Base-by-base conservation (phyloP, 176 grass and related monocot genomes). In the Themeda triandra region DNA sequence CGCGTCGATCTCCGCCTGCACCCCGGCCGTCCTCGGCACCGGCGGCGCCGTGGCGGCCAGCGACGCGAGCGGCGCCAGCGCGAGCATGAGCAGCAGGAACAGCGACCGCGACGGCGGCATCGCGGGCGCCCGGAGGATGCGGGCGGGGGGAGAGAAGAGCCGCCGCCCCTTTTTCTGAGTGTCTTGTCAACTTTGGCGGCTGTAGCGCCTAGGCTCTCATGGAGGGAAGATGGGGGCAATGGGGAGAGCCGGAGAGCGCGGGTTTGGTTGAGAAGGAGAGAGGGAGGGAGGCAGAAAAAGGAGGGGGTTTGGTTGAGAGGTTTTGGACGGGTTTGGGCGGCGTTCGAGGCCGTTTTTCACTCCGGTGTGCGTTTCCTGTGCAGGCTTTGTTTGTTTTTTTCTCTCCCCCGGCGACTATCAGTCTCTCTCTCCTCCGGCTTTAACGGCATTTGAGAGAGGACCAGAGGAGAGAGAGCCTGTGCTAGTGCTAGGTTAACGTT, bases 291-390 rank as follows among this genome's bases (percentile, higher is more conserved):
- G 42, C 53, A 65, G 82, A 81, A 66, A 66, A 81, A 80, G 39
- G 48, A n/a, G 56, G 71, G 71, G 86, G 63, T 73, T 89, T 68
- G 76, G 75, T 71, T 17, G 68, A 62, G 66, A 79, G 88, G 77
- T 90, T 91, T 93, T 92, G 89, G 82, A 91, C 86, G 78, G 77
- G 78, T 90, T 92, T 90, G 83, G 86, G 82, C 87, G 81, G 83
- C 56, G 77, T 86, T 92, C 89, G 91, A 97, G 89, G 85, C 75
- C 31, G 32, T 79, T 92, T 92, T 88, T 64, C 8, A 27, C 29
- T 32, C 12, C 19, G 63, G 28, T 23, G 33, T 53, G 87, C 30
- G 70, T 68, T 80, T 77, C 42, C 62, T 70, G 65, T n/a, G 11
- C 42, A 10, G 31, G 58, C 32, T 70, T 67, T 19, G 27, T 85